A percentile compares a stretch with the other conserved stretches of the same genome.
These are phyloP conservation scores for Medicago truncatula DNA, from an alignment of 306 rosid genomes.

Conservation along the genomic window DNA sequence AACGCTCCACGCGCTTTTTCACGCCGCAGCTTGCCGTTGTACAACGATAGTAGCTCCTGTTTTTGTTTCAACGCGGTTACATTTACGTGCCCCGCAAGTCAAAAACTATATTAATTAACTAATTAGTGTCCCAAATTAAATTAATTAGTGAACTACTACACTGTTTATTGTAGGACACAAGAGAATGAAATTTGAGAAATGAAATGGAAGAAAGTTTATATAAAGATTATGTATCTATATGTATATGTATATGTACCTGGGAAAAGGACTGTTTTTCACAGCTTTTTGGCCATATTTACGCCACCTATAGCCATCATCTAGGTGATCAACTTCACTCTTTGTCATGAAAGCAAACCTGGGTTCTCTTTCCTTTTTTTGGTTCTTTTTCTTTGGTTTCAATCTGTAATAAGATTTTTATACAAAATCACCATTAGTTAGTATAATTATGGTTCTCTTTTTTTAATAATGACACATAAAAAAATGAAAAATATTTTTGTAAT, in stretches of 20 bases:
- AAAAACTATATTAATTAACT: background rate
- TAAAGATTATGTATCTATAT: background rate
- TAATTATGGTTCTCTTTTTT: background rate
- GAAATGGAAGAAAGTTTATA: background rate
- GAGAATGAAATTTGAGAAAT: background rate
- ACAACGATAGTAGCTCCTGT: conserved; percentile 84
- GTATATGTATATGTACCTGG: conserved; percentile 56
- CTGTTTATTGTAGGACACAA: too few relatives aligned
- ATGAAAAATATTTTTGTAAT: background rate
- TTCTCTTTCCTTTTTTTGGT: conserved; percentile 62
- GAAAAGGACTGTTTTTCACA: conserved; percentile 78
- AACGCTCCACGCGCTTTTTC: conserved; percentile 83
- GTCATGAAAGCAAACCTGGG: conserved; percentile 72
- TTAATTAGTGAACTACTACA: too few relatives aligned
- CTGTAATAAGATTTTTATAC: background rate
- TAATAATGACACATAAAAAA: too few relatives aligned
- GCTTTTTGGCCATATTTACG: conserved; percentile 84
- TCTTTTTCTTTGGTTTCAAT: conserved; percentile 56
- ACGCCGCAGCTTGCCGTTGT: conserved; percentile 61
- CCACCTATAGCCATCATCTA: conserved; percentile 85
- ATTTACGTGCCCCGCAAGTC: conserved; percentile 39
- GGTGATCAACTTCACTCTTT: conserved; percentile 72
- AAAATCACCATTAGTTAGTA: background rate
- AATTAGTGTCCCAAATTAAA: background rate
- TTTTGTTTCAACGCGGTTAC: background rate